Evolutionary conservation across 2,329 filamentous ascomycete species (phyloP), one percentile per base, ranked within the genome.

Genomic region (Alternaria sp.): DNA sequence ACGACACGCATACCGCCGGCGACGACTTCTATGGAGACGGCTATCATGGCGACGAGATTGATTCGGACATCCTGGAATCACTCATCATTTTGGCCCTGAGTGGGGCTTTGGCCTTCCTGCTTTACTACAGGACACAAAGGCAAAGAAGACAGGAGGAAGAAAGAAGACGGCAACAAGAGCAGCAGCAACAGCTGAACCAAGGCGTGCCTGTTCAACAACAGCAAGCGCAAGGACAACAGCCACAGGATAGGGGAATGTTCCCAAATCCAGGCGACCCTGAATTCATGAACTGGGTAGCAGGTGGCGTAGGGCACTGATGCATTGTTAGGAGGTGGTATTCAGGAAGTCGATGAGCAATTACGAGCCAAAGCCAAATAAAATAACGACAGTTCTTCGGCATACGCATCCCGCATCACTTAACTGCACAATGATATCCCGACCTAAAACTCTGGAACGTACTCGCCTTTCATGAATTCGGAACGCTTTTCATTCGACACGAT

Each of bases 11-110:
- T 25, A 72, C 73, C 30, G 73, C 73, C 19, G 73, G 75, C 4
- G 83, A 83, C 25, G 89, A 89, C 63, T 88, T 89, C 62, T 89
- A 91, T 55, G 89, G 65, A 17, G 65, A 90, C 3, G 85, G 85
- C 21, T 85, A 85, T 21, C 65, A 66, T 11, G 67, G 61, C 32
- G 83, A 87, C 6, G 85, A 88, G 3, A 85, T 91, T 28, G 91
- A 95, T 54, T 93, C 93, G 50, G 92, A 93, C 12, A 83, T 97
- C 15, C 69, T 97, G 11, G 96, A 98, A 80, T 95, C 91, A 46
- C 81, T 97, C 23, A 83, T 97, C 47, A 96, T 99, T 65, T 84
- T 97, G 13, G 90, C 88, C 1, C 82, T 98, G 13, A 90, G 92
- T 0, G 89, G 89, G 13, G 88, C 89, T 1, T 84, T 98, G 57